Evolutionary conservation across 202 grass and related monocot genomes (phyloP).

Genomic region (Tripidium arundinaceum): DNA sequence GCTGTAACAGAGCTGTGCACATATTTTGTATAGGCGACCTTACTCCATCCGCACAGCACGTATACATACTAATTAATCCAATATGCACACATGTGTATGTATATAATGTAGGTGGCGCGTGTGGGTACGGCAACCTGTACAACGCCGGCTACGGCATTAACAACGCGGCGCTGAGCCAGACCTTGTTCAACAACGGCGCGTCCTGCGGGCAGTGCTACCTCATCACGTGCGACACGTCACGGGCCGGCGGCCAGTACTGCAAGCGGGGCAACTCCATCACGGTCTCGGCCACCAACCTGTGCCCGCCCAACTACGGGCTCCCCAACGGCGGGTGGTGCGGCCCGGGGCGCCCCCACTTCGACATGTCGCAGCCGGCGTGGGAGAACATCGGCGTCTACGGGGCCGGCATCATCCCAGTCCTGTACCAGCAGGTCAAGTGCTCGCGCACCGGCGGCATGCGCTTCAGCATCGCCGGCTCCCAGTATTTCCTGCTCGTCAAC

Average conservation of each 20-base stretch:
- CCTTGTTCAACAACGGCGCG: constrained; percentile 68
- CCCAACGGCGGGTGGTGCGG: constrained; percentile 73
- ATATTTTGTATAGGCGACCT: too few relatives aligned
- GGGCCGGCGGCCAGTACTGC: not conserved
- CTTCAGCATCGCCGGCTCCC: constrained; percentile 48
- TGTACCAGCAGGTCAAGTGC: constrained; percentile 44
- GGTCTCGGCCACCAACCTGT: constrained; percentile 61
- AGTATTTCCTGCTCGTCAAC: constrained; percentile 74
- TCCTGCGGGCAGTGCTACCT: constrained; percentile 67
- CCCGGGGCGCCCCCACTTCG: constrained; percentile 58
- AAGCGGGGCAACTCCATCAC: not conserved
- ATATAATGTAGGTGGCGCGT: too few relatives aligned
- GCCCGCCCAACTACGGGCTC: constrained; percentile 57
- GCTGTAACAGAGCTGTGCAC: too few relatives aligned
- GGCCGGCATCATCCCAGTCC: not conserved
- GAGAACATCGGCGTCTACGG: not conserved
- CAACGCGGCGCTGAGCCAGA: constrained; percentile 39
- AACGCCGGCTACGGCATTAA: constrained; percentile 37
- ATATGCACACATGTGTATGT: too few relatives aligned
- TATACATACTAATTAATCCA: too few relatives aligned
- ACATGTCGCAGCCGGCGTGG: constrained; percentile 27
- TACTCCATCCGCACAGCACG: too few relatives aligned
- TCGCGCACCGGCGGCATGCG: constrained; percentile 48
- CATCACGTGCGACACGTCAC: not conserved
- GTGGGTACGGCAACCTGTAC: constrained; percentile 70